Base-by-base conservation (phyloP, 1,284 basidiomycete genomes). In the Ustilago shanxiensis region DNA sequence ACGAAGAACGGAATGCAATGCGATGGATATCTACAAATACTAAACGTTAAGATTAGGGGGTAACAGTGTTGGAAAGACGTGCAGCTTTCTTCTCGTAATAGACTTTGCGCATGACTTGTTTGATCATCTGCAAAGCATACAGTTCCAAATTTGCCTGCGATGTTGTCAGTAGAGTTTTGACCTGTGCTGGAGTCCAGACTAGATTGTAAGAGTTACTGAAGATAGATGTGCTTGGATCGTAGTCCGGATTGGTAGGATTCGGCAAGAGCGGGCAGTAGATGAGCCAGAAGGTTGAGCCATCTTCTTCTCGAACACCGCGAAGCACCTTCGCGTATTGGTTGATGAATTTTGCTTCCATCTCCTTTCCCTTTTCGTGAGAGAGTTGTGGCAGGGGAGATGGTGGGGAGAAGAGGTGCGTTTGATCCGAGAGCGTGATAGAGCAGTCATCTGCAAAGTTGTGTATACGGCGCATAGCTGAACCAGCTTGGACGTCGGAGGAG, bases 151-250 rank as follows among this genome's bases (percentile, higher is more conserved):
- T 83, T 20, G 72, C 73, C 61, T 65, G 56, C 7, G 79, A 53
- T 11, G 80, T 81, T 24, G 47, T 67, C 10, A 80, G 66, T 7
- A 84, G 49, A 14, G 73, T 79, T 20, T 77, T 51, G 24, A 85
- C 81, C 65, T 85, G 79, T 16, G 77, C 72, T 1, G 80, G 76
- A 9, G 79, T 82, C 83, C 83, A 85, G 18, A 85, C 79, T 24
- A 85, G 70, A 52, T 85, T 85, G 56, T 85, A 85, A 51, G 81
- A 83, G 31, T 81, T 85, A 58, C 79, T 83, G 60, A 83, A 83
- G 20, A 53, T 16, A 2, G 79, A 55, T 8, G 70, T 76, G 53
- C 75, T 77, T 22, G 83, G 83, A 53, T 84, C 82, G 64, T 81
- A 84, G 13, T 54, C 70, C 1, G 79, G 66, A 54, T 81, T 77